phyloP scores from a whole-genome alignment of 2,329 filamentous ascomycete genomes.

The Sclerotiophoma versabilis region DNA sequence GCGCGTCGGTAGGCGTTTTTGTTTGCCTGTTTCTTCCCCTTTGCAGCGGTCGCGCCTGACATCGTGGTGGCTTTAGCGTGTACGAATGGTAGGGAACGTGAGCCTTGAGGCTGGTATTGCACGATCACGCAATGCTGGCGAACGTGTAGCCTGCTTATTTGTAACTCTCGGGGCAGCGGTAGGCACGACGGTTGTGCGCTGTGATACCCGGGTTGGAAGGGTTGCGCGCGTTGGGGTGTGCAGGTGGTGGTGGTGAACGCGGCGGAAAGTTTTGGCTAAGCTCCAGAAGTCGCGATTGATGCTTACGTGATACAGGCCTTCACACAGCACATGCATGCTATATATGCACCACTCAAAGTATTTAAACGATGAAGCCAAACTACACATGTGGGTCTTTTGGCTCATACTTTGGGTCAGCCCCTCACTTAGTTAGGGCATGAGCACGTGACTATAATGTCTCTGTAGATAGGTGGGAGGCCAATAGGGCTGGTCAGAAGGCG shows the following conservation, averaged over 20 bases:
- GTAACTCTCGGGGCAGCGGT: too few relatives aligned
- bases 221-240: constrained; percentile 7
- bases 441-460: background rate
- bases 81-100: background rate
- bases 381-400: background rate
- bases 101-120: background rate
- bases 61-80: constrained; percentile 24
- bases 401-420: background rate
- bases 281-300: background rate
- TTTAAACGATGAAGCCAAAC: too few relatives aligned
- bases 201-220: background rate
- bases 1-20: constrained; percentile 94
- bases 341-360: background rate
- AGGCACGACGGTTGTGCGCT: background rate
- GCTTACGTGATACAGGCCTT: constrained; percentile 6
- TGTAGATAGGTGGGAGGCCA: background rate
- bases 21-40: constrained; percentile 69
- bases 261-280: constrained; percentile 16
- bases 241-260: constrained; percentile 3
- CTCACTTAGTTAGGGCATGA: too few relatives aligned
- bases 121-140: background rate
- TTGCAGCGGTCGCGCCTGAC: constrained; percentile 36
- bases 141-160: background rate
- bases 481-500: background rate
- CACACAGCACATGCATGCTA: background rate